Conservation (phyloP, 768 basidiomycete genomes). For the Collybia sordida region DNA sequence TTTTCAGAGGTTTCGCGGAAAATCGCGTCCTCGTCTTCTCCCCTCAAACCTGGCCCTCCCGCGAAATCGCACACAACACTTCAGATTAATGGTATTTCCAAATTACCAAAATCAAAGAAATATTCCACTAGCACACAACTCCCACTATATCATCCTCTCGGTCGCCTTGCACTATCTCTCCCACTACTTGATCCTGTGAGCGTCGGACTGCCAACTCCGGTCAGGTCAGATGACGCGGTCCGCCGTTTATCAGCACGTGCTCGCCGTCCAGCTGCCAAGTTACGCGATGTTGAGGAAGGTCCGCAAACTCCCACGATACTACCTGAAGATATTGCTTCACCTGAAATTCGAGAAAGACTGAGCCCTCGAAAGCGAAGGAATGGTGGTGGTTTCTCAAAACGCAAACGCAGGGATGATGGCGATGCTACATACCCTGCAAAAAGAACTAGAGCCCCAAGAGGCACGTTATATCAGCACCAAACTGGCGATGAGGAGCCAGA, state of each 20-base stretch:
- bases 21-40: constrained; percentile 10
- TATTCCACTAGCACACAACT: constrained; percentile 40
- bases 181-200: constrained; percentile 59
- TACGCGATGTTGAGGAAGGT: constrained; percentile 47
- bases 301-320: constrained; percentile 22
- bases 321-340: constrained; percentile 32
- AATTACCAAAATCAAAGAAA: constrained; percentile 13
- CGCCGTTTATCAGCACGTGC: constrained; percentile 44
- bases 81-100: neutral
- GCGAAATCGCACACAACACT: neutral
- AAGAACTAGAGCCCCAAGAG: constrained; percentile 55
- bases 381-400: constrained; percentile 46
- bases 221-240: constrained; percentile 42
- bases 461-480: constrained; percentile 26
- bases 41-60: constrained; percentile 2
- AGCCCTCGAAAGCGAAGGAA: constrained; percentile 52
- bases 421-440: constrained; percentile 75
- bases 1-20: constrained; percentile 5
- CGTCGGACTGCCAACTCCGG: constrained; percentile 54
- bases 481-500: constrained; percentile 43
- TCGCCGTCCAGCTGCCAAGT: constrained; percentile 47
- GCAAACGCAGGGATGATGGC: constrained; percentile 63
- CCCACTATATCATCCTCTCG: constrained; percentile 70
- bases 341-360: constrained; percentile 39
- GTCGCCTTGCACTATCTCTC: constrained; percentile 60